Percentiles rank a stretch among this genome's conserved stretches.
These are phyloP conservation scores for Erysimum cheiranthoides DNA, from an alignment of 345 rosid species.

Conservation along the genomic window DNA sequence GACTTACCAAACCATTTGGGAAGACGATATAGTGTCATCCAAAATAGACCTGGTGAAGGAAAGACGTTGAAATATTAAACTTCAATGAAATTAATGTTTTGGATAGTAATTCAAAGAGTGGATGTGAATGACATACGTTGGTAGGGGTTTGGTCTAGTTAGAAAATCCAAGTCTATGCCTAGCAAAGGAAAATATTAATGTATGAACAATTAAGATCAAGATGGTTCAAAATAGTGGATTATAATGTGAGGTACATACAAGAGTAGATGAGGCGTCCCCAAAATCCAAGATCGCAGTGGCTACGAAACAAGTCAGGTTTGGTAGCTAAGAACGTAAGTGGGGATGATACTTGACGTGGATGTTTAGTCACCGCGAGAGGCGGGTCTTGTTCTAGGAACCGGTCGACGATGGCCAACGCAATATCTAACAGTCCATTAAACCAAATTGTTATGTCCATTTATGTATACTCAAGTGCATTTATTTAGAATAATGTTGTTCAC, in stretches of 20 bases:
- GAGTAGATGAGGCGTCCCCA: neutral
- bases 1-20: neutral
- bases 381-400: too few species aligned
- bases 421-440: constrained; percentile 16
- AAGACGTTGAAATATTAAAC: neutral
- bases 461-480: neutral
- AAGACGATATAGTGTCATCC: neutral
- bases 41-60: neutral
- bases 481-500: neutral
- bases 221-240: neutral
- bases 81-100: neutral
- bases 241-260: neutral
- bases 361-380: neutral
- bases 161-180: neutral
- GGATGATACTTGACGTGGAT: neutral
- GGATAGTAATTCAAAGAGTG: neutral
- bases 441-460: neutral
- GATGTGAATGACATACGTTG: neutral
- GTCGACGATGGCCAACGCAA: neutral
- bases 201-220: neutral
- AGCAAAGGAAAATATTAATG: too few species aligned
- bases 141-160: neutral
- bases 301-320: constrained; percentile 26
- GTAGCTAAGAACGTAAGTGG: constrained; percentile 8
- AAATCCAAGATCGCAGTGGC: constrained; percentile 16